Conservation (phyloP, 371 early-diverging fungal genomes). For the Mortierella sp. region DNA sequence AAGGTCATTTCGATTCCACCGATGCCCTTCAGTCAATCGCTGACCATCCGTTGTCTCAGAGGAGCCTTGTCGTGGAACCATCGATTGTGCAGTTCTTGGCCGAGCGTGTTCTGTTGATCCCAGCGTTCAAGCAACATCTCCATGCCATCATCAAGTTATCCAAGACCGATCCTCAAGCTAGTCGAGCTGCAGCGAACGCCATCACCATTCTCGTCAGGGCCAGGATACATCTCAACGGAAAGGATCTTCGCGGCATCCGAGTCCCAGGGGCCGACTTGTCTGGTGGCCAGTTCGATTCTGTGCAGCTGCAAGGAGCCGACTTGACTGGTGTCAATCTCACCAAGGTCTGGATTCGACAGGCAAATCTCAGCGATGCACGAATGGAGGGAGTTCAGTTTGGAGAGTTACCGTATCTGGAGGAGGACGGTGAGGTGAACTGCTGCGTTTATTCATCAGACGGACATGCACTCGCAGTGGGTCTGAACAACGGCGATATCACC, state of each 20-base stretch:
- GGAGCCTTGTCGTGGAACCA: conserved; percentile 1
- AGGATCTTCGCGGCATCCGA: conserved; percentile 11
- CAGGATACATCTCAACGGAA: conserved; percentile 5
- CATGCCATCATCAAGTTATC: background rate
- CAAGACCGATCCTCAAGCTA: background rate
- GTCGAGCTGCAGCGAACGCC: conserved; percentile 16
- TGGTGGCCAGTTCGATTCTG: conserved; percentile 12
- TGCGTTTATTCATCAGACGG: background rate
- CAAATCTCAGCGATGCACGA: background rate
- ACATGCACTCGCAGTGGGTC: background rate
- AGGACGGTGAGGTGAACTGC: no score
- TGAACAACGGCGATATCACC: background rate
- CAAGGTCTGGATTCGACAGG: background rate
- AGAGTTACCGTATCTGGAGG: no score
- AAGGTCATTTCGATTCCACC: background rate
- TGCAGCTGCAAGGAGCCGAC: conserved; percentile 11
- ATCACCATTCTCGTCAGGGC: conserved; percentile 23
- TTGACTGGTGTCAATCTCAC: background rate
- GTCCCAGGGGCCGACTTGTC: conserved; percentile 9
- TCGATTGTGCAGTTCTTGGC: conserved; percentile 8
- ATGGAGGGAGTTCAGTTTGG: background rate
- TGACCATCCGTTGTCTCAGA: background rate
- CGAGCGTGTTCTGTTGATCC: conserved; percentile 12
- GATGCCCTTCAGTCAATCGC: background rate
- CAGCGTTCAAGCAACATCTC: background rate